A percentile compares a stretch with the other conserved stretches of the same genome.
These are phyloP conservation scores for Leccinum laetum DNA, from an alignment of 1,284 basidiomycete species.

Conservation along the genomic window DNA sequence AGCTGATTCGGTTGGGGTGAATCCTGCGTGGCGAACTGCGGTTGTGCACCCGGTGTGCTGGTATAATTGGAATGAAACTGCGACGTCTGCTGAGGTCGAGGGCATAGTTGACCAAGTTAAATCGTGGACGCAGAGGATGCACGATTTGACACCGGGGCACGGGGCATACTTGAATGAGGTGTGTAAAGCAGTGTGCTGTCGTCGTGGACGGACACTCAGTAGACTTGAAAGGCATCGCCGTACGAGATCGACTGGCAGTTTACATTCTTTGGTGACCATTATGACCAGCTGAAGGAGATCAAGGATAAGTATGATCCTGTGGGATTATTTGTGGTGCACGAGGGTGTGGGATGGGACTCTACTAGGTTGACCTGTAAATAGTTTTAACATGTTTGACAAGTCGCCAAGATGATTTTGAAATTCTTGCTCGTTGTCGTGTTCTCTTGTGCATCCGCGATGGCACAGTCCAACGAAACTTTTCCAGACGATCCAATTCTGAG, in stretches of 20 bases:
- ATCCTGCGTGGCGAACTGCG: conserved; percentile 44
- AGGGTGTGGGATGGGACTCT: conserved; percentile 17
- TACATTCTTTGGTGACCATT: conserved; percentile 47
- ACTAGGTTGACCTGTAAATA: no score
- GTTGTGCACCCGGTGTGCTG: conserved; percentile 28
- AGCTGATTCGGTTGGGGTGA: conserved; percentile 39
- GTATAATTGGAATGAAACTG: conserved; percentile 34
- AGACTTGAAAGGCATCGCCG: conserved; percentile 35
- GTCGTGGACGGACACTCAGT: not conserved
- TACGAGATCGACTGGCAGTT: conserved; percentile 39
- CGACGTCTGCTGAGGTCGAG: conserved; percentile 27
- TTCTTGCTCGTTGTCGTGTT: conserved; percentile 3
- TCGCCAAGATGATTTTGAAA: not conserved
- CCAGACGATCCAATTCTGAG: conserved; percentile 69
- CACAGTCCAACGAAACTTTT: conserved; percentile 29
- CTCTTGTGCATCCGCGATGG: conserved; percentile 21
- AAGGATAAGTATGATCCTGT: conserved; percentile 44
- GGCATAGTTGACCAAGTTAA: conserved; percentile 26
- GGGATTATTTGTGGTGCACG: not conserved
- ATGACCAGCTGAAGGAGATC: conserved; percentile 37
- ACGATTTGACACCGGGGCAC: conserved; percentile 29
- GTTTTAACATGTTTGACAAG: conserved; percentile 1
- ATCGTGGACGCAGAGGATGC: conserved; percentile 24
- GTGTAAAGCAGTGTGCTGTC: conserved; percentile 7
- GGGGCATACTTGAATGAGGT: conserved; percentile 41